Conservation (phyloP, 129 eudicot genomes). For the Ambrosia trifida region DNA sequence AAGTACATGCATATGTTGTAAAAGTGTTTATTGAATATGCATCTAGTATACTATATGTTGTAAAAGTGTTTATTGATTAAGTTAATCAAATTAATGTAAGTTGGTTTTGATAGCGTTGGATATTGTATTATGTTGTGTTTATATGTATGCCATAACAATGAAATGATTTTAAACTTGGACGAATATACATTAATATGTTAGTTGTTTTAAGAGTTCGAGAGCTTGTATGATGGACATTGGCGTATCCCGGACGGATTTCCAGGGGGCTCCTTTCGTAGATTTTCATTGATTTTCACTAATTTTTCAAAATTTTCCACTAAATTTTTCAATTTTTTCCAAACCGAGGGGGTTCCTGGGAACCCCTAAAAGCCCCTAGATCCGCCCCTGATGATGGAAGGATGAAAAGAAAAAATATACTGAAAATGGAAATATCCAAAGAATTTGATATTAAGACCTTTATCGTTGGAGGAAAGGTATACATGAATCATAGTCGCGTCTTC, state of each 20-base stretch:
- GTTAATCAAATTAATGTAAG: slow-evolving; percentile 1
- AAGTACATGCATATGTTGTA: background rate
- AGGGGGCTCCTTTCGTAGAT: too few species aligned
- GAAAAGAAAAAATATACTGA: background rate
- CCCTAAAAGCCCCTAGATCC: too few species aligned
- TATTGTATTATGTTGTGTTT: background rate
- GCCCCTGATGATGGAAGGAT: background rate
- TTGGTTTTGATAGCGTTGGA: background rate
- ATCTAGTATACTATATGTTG: too few species aligned
- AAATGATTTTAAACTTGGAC: background rate
- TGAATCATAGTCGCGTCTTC: too few species aligned
- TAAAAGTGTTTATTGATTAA: background rate
- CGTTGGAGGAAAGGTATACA: background rate
- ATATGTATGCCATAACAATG: background rate
- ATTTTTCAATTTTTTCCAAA: too few species aligned
- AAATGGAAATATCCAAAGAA: too few species aligned
- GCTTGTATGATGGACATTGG: background rate
- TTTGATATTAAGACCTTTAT: background rate
- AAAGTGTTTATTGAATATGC: background rate
- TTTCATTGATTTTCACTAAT: too few species aligned
- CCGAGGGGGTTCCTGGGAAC: too few species aligned
- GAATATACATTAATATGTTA: background rate
- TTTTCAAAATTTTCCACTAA: too few species aligned
- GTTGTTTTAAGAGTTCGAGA: background rate
- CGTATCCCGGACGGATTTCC: too few species aligned